Conservation (phyloP, 1,139 yeast species). For the Geotrichum australiense region DNA sequence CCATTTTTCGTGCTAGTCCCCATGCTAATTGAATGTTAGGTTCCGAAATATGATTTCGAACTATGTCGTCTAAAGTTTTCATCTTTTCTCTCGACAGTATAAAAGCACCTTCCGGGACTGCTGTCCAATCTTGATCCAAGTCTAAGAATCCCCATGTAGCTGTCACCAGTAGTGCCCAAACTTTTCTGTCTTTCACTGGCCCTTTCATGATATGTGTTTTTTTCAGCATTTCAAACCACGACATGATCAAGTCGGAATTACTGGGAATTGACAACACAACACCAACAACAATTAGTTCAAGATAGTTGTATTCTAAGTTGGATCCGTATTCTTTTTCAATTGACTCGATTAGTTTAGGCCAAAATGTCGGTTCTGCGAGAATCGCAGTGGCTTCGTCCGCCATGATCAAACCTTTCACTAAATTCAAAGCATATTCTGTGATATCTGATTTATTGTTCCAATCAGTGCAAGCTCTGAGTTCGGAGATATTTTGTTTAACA, state of each 20-base stretch:
- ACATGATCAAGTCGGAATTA: background rate
- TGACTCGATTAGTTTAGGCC: background rate
- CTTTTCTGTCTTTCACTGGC: background rate
- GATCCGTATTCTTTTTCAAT: background rate
- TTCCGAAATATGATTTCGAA: background rate
- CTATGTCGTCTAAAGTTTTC: background rate
- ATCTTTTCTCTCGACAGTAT: slow-evolving; percentile 34
- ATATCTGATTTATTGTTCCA: no score
- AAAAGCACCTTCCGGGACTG: slow-evolving; percentile 33
- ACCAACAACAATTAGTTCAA: background rate
- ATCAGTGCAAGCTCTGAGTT: no score
- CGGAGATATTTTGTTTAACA: no score
- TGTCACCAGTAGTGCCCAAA: slow-evolving; percentile 18
- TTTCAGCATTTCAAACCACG: slow-evolving; percentile 1
- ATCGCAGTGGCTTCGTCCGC: background rate
- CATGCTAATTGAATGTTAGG: background rate
- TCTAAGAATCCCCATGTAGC: slow-evolving; percentile 31
- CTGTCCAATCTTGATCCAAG: slow-evolving; percentile 29
- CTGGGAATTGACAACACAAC: background rate
- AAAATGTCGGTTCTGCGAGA: slow-evolving; percentile 1
- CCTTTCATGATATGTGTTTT: background rate
- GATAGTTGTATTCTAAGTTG: background rate
- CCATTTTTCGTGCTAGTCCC: background rate
- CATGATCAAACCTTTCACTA: slow-evolving; percentile 1
- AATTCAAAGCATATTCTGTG: no score